These are phyloP conservation scores for Annona cherimola DNA, from an alignment of 164 flowering plant species.

Conservation along the genomic window DNA sequence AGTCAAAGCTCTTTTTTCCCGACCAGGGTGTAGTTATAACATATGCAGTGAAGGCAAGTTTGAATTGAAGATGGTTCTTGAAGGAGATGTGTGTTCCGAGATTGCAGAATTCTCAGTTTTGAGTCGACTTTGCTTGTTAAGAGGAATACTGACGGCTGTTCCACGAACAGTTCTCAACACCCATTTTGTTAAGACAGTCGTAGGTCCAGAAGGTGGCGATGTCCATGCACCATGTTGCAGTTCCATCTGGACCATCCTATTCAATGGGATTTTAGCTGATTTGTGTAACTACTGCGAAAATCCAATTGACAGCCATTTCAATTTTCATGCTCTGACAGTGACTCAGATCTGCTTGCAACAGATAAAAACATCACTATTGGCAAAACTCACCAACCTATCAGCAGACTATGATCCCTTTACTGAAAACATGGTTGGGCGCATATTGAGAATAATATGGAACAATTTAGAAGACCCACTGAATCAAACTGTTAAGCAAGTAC, in stretches of 20 bases:
- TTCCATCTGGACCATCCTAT: slow-evolving; percentile 63
- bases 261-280: slow-evolving; percentile 88
- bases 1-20: slow-evolving; percentile 44
- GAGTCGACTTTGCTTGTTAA: slow-evolving; percentile 79
- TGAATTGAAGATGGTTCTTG: slow-evolving; percentile 38
- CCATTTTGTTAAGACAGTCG: slow-evolving; percentile 25
- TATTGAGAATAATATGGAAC: slow-evolving; percentile 86
- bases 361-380: slow-evolving; percentile 67
- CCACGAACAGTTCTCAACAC: slow-evolving; percentile 62
- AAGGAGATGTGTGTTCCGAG: slow-evolving; percentile 47
- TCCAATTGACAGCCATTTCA: slow-evolving; percentile 89
- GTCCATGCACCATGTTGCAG: slow-evolving; percentile 12
- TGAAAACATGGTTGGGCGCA: slow-evolving; percentile 56
- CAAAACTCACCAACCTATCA: slow-evolving; percentile 29
- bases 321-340: slow-evolving; percentile 90
- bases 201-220: slow-evolving; percentile 15
- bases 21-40: slow-evolving; percentile 18
- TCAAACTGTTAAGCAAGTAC: slow-evolving; percentile 98
- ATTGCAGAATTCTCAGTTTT: slow-evolving; percentile 43
- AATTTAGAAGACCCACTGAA: slow-evolving; percentile 96
- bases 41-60: slow-evolving; percentile 13
- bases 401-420: slow-evolving; percentile 54
- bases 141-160: slow-evolving; percentile 94
- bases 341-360: slow-evolving; percentile 96
- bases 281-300: slow-evolving; percentile 77